Percentiles rank a stretch among this genome's conserved stretches.
Evolutionary conservation across 2,329 filamentous ascomycete species (phyloP).

Genomic region (Colletotrichum sp.): DNA sequence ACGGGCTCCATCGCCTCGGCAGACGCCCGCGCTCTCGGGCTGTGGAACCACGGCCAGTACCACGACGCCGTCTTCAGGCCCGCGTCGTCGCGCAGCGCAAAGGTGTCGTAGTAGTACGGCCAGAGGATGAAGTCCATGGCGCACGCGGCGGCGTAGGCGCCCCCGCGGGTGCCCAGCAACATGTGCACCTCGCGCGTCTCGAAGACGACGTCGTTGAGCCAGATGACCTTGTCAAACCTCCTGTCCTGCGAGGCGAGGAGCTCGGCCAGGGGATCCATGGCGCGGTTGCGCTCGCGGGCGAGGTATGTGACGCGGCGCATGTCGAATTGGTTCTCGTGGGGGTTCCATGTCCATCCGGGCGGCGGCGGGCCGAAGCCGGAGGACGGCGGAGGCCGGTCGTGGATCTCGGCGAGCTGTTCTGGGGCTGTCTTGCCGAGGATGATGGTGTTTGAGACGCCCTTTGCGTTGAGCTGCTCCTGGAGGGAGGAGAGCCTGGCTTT

Average conservation of each 20-base stretch:
- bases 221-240: slow-evolving; percentile 61
- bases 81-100: slow-evolving; percentile 57
- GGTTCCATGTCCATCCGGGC: slow-evolving; percentile 66
- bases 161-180: slow-evolving; percentile 58
- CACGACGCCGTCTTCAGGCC: slow-evolving; percentile 57
- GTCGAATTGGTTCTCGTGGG: slow-evolving; percentile 54
- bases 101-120: slow-evolving; percentile 43
- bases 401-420: slow-evolving; percentile 62
- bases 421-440: slow-evolving; percentile 58
- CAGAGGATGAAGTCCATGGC: slow-evolving; percentile 62
- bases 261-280: slow-evolving; percentile 60
- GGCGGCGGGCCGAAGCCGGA: slow-evolving; percentile 39
- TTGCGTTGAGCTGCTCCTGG: slow-evolving; percentile 42
- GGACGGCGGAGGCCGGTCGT: slow-evolving; percentile 31
- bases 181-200: slow-evolving; percentile 53
- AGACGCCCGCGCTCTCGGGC: slow-evolving; percentile 42
- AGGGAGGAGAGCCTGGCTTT: slow-evolving; percentile 44
- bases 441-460: slow-evolving; percentile 59
- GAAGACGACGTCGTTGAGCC: slow-evolving; percentile 67
- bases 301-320: slow-evolving; percentile 72
- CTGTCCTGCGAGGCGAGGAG: slow-evolving; percentile 41
- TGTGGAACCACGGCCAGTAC: slow-evolving; percentile 66
- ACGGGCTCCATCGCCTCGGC: slow-evolving; percentile 54
- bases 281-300: slow-evolving; percentile 65
- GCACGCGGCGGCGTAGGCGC: slow-evolving; percentile 64